Percentiles rank a stretch among this genome's conserved stretches.
Evolutionary conservation across 202 grass and related monocot species (phyloP).

Genomic region (Hordeum pubiflorum): DNA sequence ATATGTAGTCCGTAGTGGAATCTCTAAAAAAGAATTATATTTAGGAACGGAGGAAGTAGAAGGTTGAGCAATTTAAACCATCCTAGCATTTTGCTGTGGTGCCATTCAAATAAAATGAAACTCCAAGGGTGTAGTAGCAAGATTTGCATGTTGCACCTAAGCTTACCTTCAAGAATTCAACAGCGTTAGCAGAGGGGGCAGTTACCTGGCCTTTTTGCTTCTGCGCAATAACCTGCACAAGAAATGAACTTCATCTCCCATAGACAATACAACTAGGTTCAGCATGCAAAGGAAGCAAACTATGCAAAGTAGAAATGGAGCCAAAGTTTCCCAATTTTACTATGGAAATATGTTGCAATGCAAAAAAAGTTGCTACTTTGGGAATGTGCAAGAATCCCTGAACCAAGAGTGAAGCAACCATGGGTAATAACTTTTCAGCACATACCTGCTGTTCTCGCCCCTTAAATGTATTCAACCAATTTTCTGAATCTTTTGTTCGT

Average conservation of each 20-base stretch:
- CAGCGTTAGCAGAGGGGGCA: constrained; percentile 38
- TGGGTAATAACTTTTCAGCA: background rate
- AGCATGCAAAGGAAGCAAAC: background rate
- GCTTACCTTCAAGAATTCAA: constrained; percentile 83
- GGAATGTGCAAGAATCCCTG: background rate
- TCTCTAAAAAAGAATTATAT: too few relatives aligned
- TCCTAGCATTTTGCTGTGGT: background rate
- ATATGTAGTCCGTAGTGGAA: too few relatives aligned
- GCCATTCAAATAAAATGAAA: background rate
- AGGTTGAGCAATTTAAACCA: background rate
- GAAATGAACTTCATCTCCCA: background rate
- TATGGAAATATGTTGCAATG: background rate
- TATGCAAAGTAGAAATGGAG: background rate
- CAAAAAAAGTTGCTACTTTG: background rate
- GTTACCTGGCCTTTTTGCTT: constrained; percentile 66
- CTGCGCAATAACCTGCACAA: constrained; percentile 42
- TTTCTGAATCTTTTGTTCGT: constrained; percentile 82
- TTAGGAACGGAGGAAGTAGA: background rate
- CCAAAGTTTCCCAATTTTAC: background rate
- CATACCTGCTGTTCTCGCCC: constrained; percentile 72
- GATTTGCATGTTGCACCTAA: background rate
- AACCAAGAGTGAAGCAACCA: background rate
- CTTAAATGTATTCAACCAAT: constrained; percentile 89
- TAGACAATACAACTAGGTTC: background rate
- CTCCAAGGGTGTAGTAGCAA: background rate